Base-by-base conservation (phyloP, 371 early-diverging fungal genomes). In the Mucor irregularis region DNA sequence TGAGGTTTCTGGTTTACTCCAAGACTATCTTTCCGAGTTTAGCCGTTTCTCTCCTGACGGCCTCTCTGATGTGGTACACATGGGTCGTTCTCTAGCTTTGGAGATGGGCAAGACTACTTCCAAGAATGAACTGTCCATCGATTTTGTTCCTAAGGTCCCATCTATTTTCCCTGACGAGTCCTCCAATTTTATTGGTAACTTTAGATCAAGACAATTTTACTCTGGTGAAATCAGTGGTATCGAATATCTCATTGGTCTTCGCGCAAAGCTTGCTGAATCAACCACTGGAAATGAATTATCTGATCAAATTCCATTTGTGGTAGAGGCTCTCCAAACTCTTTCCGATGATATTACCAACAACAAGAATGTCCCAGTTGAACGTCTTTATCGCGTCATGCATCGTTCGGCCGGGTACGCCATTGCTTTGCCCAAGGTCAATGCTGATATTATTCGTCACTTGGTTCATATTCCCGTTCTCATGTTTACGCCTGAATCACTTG, bases 401-500 rank as follows among this genome's bases (percentile, higher is more conserved):
- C 62, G 58, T 3, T 44, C 62, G 16, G 56, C 60, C 14, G 56
- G 62, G 1, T 60, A 53, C 28, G 55, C 49, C 3, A 60, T 69
- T 44, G 50, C 66, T 17, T 51, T 66, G 4, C 64, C 69, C 0
- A 62, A 70, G 55, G 44, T 80, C 30, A 84, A 90, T 56, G 81
- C 86, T 44, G 92, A 93, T 44, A 66, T 96, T 5, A 68, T 95
- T 37, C 83, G 86, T 25, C 81, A 92, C 56, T 61, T 96, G 19
- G 92, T 92, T 31, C 91, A 90, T 82, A 89, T 92, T 52, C 96
- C 97, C 0, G 79, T 93, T 14, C 73, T 86, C 10, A 53, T 89
- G 47, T 97, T 96, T 55, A 85, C 88, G 10, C 82, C 89, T 6
- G 82, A 86, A 39, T 80, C 89, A 9, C 69, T 97, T 70, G 90